A percentile compares a stretch with the other conserved stretches of the same genome.
These are phyloP conservation scores for Diddensiella transvaalensis DNA, from an alignment of 805 yeast species.

Conservation along the genomic window DNA sequence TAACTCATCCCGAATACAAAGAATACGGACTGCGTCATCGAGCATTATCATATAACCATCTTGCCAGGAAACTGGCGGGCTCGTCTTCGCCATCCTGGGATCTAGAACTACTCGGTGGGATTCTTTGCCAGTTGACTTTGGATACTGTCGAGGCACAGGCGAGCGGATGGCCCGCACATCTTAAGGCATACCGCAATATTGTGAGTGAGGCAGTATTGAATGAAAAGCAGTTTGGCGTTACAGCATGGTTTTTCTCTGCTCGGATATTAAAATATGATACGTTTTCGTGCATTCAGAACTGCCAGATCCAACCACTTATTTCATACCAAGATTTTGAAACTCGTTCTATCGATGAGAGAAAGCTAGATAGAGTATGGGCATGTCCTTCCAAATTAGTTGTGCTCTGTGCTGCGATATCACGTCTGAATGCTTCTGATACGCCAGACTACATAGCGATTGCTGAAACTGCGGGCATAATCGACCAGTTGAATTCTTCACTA, in stretches of 20 bases:
- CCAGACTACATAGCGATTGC: neutral
- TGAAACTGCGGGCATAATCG: neutral
- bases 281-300: slow-evolving; percentile 4
- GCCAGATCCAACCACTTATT: neutral
- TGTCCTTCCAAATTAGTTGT: slow-evolving; percentile 6
- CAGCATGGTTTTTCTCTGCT: slow-evolving; percentile 6
- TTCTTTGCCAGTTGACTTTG: slow-evolving; percentile 7
- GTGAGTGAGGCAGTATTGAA: neutral
- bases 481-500: neutral
- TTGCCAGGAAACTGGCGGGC: neutral
- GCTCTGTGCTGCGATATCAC: slow-evolving; percentile 7
- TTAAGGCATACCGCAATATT: slow-evolving; percentile 1
- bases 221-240: slow-evolving; percentile 1
- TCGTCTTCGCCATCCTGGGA: neutral
- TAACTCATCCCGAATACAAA: slow-evolving; percentile 1
- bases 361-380: slow-evolving; percentile 2
- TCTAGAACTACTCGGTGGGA: slow-evolving; percentile 4
- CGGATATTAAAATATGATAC: slow-evolving; percentile 7
- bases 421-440: neutral
- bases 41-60: slow-evolving; percentile 1
- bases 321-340: neutral
- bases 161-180: slow-evolving; percentile 6
- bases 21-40: slow-evolving; percentile 3
- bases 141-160: slow-evolving; percentile 3
- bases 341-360: neutral